Conservation (phyloP, 2,329 filamentous ascomycete species). For the Achaetomium macrosporum region DNA sequence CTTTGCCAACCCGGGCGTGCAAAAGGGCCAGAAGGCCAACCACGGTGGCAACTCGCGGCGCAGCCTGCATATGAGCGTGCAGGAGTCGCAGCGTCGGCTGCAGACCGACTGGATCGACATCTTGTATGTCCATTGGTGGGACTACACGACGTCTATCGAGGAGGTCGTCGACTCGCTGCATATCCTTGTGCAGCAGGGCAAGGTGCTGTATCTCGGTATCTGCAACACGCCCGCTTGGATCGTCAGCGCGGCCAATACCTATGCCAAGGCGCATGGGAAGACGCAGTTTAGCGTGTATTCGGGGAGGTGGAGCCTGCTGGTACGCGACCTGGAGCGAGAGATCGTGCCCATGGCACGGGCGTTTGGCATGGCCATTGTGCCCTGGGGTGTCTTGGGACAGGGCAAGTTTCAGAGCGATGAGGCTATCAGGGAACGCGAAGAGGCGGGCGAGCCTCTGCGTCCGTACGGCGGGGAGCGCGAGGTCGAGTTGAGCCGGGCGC, state of each 20-base stretch:
- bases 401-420: conserved; percentile 43
- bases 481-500: conserved; percentile 46
- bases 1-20: background rate
- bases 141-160: conserved; percentile 36
- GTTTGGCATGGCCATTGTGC: conserved; percentile 46
- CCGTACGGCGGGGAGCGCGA: conserved; percentile 38
- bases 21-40: conserved; percentile 30
- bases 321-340: conserved; percentile 23
- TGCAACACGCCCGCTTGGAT: conserved; percentile 63
- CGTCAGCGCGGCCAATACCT: conserved; percentile 38
- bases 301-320: conserved; percentile 52
- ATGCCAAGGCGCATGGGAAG: conserved; percentile 61
- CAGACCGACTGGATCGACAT: conserved; percentile 41
- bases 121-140: conserved; percentile 42
- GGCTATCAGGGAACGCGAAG: conserved; percentile 28
- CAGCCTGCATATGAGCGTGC: conserved; percentile 37
- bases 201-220: conserved; percentile 38
- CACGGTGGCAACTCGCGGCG: conserved; percentile 38
- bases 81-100: conserved; percentile 41
- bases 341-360: conserved; percentile 36
- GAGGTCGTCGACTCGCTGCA: conserved; percentile 41
- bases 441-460: conserved; percentile 36
- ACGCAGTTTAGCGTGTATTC: conserved; percentile 65
- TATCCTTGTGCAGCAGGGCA: conserved; percentile 32
- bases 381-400: conserved; percentile 50